These are phyloP conservation scores for Graphilbum fragrans DNA, from an alignment of 2,329 filamentous ascomycete species.

Conservation along the genomic window DNA sequence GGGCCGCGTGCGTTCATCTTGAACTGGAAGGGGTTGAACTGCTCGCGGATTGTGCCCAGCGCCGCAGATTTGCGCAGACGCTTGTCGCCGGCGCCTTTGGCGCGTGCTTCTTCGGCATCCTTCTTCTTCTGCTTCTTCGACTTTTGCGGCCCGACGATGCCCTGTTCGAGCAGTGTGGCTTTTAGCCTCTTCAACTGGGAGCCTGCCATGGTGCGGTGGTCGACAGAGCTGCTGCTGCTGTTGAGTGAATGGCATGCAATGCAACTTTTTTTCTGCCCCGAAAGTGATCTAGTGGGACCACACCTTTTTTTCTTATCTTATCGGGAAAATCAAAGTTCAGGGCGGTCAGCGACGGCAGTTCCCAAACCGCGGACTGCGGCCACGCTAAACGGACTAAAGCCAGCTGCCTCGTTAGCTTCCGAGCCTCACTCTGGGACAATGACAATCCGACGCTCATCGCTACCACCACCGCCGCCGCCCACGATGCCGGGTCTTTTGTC, in stretches of 20 bases:
- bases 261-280: not conserved
- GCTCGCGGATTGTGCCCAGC: slow-evolving; percentile 77
- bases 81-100: slow-evolving; percentile 48
- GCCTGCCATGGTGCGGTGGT: slow-evolving; percentile 57
- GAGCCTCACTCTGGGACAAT: not conserved
- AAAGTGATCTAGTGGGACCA: not conserved
- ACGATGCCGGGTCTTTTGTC: slow-evolving; percentile 27
- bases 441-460: not conserved
- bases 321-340: too few relatives aligned
- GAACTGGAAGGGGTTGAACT: slow-evolving; percentile 96
- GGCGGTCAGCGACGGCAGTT: slow-evolving; percentile 17
- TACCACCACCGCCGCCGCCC: slow-evolving; percentile 1
- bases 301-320: slow-evolving; percentile 19
- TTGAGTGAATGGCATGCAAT: not conserved
- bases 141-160: slow-evolving; percentile 80
- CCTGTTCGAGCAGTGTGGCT: slow-evolving; percentile 76
- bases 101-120: slow-evolving; percentile 52
- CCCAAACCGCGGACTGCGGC: too few relatives aligned
- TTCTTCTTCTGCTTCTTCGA: slow-evolving; percentile 90
- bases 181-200: slow-evolving; percentile 97
- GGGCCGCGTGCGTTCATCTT: slow-evolving; percentile 65
- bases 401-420: too few relatives aligned
- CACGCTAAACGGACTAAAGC: too few relatives aligned
- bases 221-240: not conserved
- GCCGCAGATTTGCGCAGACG: slow-evolving; percentile 66